phyloP scores from a whole-genome alignment of 2,329 filamentous ascomycete species.

The Aspergillus tamarii region DNA sequence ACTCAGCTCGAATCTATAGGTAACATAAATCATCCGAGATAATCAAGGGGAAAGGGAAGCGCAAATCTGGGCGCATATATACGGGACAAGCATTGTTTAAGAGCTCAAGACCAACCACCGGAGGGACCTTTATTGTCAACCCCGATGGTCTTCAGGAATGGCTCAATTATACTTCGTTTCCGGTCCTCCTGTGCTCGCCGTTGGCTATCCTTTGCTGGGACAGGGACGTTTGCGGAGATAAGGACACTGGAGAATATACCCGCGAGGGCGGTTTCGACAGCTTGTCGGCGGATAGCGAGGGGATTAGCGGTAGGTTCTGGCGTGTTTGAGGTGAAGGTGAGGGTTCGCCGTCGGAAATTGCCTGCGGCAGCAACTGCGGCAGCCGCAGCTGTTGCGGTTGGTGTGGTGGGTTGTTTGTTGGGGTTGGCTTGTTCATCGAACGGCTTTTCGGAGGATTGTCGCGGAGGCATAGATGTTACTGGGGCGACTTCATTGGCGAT shows the following conservation, averaged over 20 bases:
- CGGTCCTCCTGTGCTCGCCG: slow-evolving; percentile 64
- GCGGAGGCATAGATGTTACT: slow-evolving; percentile 29
- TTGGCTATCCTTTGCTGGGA: slow-evolving; percentile 58
- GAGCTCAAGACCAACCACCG: slow-evolving; percentile 26
- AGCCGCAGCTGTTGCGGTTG: slow-evolving; percentile 24
- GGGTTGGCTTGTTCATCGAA: slow-evolving; percentile 6
- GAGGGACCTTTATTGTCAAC: slow-evolving; percentile 40
- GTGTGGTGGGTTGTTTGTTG: slow-evolving; percentile 10
- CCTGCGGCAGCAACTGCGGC: slow-evolving; percentile 33
- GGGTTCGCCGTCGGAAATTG: slow-evolving; percentile 34
- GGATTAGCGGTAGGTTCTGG: slow-evolving; percentile 45
- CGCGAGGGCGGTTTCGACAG: slow-evolving; percentile 65
- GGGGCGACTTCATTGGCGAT: slow-evolving; percentile 60
- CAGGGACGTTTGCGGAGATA: slow-evolving; percentile 54
- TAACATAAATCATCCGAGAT: background rate
- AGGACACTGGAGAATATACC: slow-evolving; percentile 67
- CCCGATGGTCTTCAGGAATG: slow-evolving; percentile 61
- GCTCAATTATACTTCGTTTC: slow-evolving; percentile 68
- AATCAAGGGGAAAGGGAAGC: background rate
- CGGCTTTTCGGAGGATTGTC: slow-evolving; percentile 9
- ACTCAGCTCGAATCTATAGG: background rate
- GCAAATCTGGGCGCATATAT: background rate
- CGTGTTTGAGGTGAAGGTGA: slow-evolving; percentile 30
- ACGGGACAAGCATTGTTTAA: background rate
- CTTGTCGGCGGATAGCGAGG: slow-evolving; percentile 58